A percentile compares a stretch with the other conserved stretches of the same genome.
phyloP scores from a whole-genome alignment of 1,284 basidiomycete species.

The Volvariella volvacea region DNA sequence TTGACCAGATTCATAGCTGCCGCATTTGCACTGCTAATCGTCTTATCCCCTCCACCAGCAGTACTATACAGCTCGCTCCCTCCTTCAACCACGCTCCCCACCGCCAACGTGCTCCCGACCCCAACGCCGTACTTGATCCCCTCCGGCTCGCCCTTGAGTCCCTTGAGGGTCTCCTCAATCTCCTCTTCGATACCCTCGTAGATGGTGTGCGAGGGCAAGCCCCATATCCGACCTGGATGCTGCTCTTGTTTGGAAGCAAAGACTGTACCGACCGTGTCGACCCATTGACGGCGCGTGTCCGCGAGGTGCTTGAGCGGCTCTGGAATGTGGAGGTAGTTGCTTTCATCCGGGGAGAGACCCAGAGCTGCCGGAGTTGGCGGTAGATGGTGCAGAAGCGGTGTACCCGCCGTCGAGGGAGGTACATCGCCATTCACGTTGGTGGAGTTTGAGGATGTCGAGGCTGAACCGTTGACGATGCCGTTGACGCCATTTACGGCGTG shows the following conservation, averaged over 20 bases:
- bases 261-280: conserved; percentile 58
- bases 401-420: conserved; percentile 1
- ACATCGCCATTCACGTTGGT: too few relatives aligned
- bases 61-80: too few relatives aligned
- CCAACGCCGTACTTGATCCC: too few relatives aligned
- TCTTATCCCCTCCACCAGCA: too few relatives aligned
- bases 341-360: conserved; percentile 62
- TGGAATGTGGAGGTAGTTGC: conserved; percentile 58
- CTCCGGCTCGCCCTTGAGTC: too few relatives aligned
- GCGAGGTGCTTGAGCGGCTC: conserved; percentile 68
- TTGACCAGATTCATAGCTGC: too few relatives aligned
- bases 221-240: conserved; percentile 62
- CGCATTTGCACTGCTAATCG: too few relatives aligned
- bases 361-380: conserved; percentile 59
- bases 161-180: conserved; percentile 23
- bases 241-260: conserved; percentile 64
- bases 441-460: too few relatives aligned
- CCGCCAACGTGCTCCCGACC: too few relatives aligned
- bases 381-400: conserved; percentile 20
- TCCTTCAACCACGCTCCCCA: too few relatives aligned
- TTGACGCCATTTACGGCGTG: conserved; percentile 19
- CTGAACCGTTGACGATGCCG: conserved; percentile 8
- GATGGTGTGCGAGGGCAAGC: conserved; percentile 67
- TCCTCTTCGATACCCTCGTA: conserved; percentile 71
- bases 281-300: conserved; percentile 66